Conservation (phyloP, 257 asterid genomes). For the Fraxinus anomala region DNA sequence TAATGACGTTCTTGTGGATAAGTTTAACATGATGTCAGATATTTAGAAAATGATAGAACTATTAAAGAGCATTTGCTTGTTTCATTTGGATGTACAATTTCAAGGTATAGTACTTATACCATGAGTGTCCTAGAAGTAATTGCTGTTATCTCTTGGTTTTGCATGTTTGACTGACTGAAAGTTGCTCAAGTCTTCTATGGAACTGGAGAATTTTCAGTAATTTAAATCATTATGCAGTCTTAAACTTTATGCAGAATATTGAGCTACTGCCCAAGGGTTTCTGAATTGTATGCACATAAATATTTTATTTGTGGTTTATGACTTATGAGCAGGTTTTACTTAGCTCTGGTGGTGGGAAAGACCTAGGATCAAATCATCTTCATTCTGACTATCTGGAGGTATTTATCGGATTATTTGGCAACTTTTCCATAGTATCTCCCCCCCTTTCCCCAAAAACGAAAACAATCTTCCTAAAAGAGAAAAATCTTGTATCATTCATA, state of each 20-base stretch:
- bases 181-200: not conserved
- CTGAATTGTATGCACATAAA: slow-evolving; percentile 22
- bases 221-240: slow-evolving; percentile 18
- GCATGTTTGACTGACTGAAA: not conserved
- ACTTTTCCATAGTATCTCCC: slow-evolving; percentile 3
- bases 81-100: not conserved
- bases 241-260: not conserved
- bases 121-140: not conserved
- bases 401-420: slow-evolving; percentile 2
- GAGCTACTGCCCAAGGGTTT: slow-evolving; percentile 6
- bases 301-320: slow-evolving; percentile 25
- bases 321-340: slow-evolving; percentile 60
- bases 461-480: slow-evolving; percentile 17
- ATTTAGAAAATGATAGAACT: not conserved
- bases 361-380: slow-evolving; percentile 61
- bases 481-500: not conserved
- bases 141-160: slow-evolving; percentile 8
- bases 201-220: slow-evolving; percentile 15
- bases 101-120: not conserved
- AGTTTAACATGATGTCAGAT: not conserved
- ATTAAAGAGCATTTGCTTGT: not conserved
- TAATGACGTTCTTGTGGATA: not conserved
- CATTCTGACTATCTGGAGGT: slow-evolving; percentile 89
- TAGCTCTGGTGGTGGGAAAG: slow-evolving; percentile 59
- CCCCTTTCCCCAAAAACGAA: not conserved